These are phyloP conservation scores for Solanum paucissectum DNA, from an alignment of 257 asterid genomes.

Conservation along the genomic window DNA sequence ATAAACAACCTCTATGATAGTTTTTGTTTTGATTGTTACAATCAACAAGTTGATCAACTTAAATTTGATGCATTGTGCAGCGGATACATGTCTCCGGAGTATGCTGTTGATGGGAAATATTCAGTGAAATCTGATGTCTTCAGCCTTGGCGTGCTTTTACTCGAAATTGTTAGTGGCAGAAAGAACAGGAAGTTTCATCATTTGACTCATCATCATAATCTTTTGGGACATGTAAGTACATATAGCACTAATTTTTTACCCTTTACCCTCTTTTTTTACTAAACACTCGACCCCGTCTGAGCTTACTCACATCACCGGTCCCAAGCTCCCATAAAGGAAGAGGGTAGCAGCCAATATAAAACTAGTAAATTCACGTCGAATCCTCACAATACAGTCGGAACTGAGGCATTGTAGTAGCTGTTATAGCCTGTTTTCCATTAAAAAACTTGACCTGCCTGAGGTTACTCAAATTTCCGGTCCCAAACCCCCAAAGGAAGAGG, in stretches of 20 bases:
- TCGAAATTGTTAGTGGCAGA: constrained; percentile 10
- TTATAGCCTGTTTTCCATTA: not conserved
- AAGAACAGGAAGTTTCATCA: constrained; percentile 6
- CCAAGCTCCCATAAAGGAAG: not conserved
- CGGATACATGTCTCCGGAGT: constrained; percentile 17
- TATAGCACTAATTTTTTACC: not conserved
- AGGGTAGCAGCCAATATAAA: not conserved
- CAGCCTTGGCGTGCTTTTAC: constrained; percentile 15
- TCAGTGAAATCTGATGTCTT: constrained; percentile 16
- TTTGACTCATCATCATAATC: constrained; percentile 9
- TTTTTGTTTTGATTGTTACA: too few relatives aligned
- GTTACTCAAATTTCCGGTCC: not conserved
- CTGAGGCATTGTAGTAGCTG: not conserved
- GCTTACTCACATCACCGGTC: not conserved
- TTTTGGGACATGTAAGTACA: constrained; percentile 17
- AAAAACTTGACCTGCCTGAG: not conserved
- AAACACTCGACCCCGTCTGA: not conserved
- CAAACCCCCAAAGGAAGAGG: not conserved
- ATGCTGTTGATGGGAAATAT: constrained; percentile 5
- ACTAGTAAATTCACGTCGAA: not conserved
- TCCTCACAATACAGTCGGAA: not conserved
- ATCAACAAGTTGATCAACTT: not conserved
- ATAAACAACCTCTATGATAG: not conserved
- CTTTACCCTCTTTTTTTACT: not conserved
- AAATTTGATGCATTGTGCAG: not conserved